phyloP scores from a whole-genome alignment of 768 basidiomycete genomes.

The Collybiopsis confluens region DNA sequence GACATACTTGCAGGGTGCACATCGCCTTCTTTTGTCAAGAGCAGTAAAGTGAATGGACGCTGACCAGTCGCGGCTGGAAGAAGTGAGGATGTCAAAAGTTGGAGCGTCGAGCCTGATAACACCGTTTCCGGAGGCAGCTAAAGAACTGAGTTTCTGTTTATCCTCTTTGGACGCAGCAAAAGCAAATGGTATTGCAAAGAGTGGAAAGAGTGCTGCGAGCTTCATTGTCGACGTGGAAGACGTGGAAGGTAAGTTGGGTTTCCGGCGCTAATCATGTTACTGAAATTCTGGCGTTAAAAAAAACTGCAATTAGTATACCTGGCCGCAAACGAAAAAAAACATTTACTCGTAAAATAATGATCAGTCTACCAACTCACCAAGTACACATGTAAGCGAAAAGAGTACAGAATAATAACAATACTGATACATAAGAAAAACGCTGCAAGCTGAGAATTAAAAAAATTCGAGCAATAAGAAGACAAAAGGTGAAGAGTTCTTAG shows the following conservation, averaged over 20 bases:
- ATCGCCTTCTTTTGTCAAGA: slow-evolving; percentile 73
- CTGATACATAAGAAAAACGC: background rate
- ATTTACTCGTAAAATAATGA: background rate
- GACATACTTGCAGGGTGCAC: slow-evolving; percentile 88
- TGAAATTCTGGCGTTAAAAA: too few relatives aligned
- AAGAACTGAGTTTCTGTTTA: slow-evolving; percentile 58
- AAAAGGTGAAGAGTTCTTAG: too few relatives aligned
- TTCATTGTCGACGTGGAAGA: slow-evolving; percentile 26
- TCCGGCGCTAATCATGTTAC: background rate
- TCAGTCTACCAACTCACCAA: background rate
- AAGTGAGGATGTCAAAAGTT: slow-evolving; percentile 73
- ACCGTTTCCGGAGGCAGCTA: slow-evolving; percentile 72
- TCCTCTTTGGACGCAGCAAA: slow-evolving; percentile 27
- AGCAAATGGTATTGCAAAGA: slow-evolving; percentile 23
- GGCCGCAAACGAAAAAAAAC: background rate
- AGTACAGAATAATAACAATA: slow-evolving; percentile 1
- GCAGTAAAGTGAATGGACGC: slow-evolving; percentile 89
- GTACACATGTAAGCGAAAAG: background rate
- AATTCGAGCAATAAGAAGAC: too few relatives aligned
- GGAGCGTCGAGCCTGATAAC: slow-evolving; percentile 75
- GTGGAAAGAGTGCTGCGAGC: slow-evolving; percentile 22
- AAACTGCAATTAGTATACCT: background rate
- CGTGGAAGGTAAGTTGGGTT: background rate
- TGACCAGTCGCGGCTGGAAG: slow-evolving; percentile 79
- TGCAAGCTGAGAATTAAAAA: too few relatives aligned